Percentiles rank a stretch among this genome's conserved stretches.
Conservation (phyloP, 805 yeast species). For the Blastobotrys muscicola region DNA sequence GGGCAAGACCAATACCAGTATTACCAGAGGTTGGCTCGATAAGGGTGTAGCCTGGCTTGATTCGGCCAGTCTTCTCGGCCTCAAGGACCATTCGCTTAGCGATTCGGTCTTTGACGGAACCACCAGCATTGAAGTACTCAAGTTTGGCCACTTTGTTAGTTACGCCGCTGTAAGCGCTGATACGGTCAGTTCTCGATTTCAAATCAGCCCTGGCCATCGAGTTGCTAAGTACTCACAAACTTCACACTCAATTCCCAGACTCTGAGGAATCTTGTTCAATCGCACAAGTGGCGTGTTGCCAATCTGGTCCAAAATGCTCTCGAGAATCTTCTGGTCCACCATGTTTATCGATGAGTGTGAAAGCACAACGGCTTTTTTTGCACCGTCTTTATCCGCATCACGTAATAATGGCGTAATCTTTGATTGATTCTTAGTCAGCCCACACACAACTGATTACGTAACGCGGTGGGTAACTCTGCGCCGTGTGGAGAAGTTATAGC, state of each 20-base stretch:
- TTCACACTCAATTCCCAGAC: slow-evolving; percentile 60
- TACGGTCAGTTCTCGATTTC: too few relatives aligned
- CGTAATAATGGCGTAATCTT: too few relatives aligned
- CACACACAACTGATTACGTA: too few relatives aligned
- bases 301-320: slow-evolving; percentile 60
- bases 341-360: neutral
- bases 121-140: slow-evolving; percentile 82
- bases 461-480: too few relatives aligned
- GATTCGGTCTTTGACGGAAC: slow-evolving; percentile 82
- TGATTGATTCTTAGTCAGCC: too few relatives aligned
- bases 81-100: slow-evolving; percentile 80
- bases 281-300: slow-evolving; percentile 79
- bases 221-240: slow-evolving; percentile 12
- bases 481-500: too few relatives aligned
- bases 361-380: too few relatives aligned
- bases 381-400: too few relatives aligned
- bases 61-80: slow-evolving; percentile 68
- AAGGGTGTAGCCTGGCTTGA: slow-evolving; percentile 76
- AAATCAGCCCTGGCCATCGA: too few relatives aligned
- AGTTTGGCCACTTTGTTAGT: slow-evolving; percentile 52
- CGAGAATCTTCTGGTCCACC: slow-evolving; percentile 29
- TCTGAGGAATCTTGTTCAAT: slow-evolving; percentile 67
- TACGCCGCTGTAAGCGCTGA: too few relatives aligned
- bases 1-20: slow-evolving; percentile 84
- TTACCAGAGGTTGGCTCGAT: slow-evolving; percentile 89